A percentile compares a stretch with the other conserved stretches of the same genome.
phyloP scores from a whole-genome alignment of 345 rosid genomes.

The Salix udensis region DNA sequence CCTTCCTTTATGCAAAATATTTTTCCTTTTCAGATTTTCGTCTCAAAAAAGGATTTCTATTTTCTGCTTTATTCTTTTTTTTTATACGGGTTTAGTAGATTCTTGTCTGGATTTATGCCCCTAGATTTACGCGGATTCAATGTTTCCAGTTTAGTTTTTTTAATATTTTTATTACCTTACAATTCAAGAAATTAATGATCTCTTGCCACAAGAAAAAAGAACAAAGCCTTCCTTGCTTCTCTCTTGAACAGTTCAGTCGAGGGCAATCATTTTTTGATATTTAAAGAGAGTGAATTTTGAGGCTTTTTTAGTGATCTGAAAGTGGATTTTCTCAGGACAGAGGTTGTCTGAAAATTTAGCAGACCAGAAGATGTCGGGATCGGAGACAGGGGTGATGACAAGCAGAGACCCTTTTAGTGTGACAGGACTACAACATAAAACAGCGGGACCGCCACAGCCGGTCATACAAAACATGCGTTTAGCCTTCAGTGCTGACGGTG shows the following conservation, averaged over 20 bases:
- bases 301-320: background rate
- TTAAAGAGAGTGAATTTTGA: background rate
- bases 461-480: constrained; percentile 49
- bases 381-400: constrained; percentile 52
- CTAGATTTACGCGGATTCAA: constrained; percentile 10
- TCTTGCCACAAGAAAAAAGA: background rate
- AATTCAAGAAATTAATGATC: background rate
- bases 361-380: constrained; percentile 42
- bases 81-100: constrained; percentile 14
- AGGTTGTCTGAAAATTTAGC: constrained; percentile 17
- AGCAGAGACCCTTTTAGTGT: constrained; percentile 36
- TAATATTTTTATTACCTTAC: background rate
- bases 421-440: constrained; percentile 22
- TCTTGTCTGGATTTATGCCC: constrained; percentile 4
- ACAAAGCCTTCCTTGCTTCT: background rate
- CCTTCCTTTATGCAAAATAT: background rate
- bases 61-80: background rate
- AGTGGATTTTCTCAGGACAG: background rate
- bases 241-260: background rate
- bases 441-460: constrained; percentile 31
- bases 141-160: background rate
- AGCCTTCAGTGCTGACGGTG: constrained; percentile 42
- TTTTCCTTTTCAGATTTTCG: background rate
- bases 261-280: background rate
- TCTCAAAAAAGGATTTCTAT: background rate